Evolutionary conservation across 768 basidiomycete genomes (phyloP).

Genomic region (Naganishia friedmannii): DNA sequence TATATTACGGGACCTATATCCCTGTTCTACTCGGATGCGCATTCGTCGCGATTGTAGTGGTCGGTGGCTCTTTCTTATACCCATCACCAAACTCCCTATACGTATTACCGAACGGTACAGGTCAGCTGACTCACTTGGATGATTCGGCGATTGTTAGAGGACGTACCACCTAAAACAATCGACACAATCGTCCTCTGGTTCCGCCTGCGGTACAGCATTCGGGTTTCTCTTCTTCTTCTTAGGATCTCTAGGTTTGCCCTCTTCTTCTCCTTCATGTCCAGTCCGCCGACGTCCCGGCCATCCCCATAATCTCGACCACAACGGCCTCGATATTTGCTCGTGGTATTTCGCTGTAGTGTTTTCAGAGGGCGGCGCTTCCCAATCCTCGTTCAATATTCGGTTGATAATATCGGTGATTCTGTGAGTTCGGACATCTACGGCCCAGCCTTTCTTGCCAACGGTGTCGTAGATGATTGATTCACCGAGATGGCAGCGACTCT

Average conservation of each 20-base stretch:
- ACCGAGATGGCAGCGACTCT: constrained; percentile 72
- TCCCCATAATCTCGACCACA: constrained; percentile 35
- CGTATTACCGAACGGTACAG: background rate
- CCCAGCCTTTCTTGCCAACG: constrained; percentile 74
- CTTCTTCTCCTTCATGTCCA: constrained; percentile 33
- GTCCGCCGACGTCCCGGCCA: constrained; percentile 44
- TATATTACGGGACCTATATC: background rate
- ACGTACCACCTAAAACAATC: constrained; percentile 52
- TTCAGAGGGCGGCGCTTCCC: constrained; percentile 64
- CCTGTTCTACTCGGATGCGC: constrained; percentile 5
- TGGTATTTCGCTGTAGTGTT: constrained; percentile 36
- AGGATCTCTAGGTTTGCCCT: constrained; percentile 23
- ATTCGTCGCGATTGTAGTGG: constrained; percentile 27
- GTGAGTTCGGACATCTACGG: constrained; percentile 70
- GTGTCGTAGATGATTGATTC: constrained; percentile 80
- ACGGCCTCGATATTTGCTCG: background rate
- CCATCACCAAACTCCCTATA: constrained; percentile 50
- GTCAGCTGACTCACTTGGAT: background rate
- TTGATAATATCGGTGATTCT: constrained; percentile 70
- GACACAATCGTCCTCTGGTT: constrained; percentile 45
- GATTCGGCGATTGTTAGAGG: too few species aligned
- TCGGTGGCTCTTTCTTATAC: constrained; percentile 40
- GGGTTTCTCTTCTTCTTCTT: constrained; percentile 38
- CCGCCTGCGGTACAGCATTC: constrained; percentile 47
- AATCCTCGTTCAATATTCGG: constrained; percentile 65